These are phyloP conservation scores for Saccharomyces paradoxus DNA, from an alignment of 805 yeast genomes.

Conservation along the genomic window DNA sequence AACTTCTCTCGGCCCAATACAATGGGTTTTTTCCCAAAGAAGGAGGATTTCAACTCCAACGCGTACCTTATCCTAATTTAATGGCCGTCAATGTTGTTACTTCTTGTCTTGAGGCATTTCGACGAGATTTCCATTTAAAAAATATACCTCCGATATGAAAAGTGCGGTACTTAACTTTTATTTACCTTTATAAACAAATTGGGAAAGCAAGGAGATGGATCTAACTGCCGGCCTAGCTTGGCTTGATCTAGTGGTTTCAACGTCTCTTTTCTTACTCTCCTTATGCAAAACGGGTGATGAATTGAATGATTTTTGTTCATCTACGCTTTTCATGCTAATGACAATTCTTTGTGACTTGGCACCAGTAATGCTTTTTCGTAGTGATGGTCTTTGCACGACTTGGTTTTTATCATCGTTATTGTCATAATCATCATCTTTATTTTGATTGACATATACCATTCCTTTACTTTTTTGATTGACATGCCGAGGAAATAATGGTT, in stretches of 20 bases:
- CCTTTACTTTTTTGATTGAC: background rate
- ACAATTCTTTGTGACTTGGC: background rate
- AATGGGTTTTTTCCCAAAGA: background rate
- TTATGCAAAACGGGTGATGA: background rate
- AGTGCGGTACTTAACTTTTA: background rate
- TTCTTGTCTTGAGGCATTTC: background rate
- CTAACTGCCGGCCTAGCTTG: constrained; percentile 10
- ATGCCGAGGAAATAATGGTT: background rate
- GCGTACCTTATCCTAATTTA: background rate
- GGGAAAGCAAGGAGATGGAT: constrained; percentile 16
- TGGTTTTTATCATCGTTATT: background rate
- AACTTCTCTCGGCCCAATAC: background rate
- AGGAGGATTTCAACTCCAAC: background rate
- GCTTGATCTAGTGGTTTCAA: background rate
- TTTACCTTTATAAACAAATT: constrained; percentile 15
- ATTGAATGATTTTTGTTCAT: background rate
- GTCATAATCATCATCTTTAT: background rate
- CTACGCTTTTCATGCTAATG: background rate
- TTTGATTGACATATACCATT: background rate
- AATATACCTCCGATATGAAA: background rate
- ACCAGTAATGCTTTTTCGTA: background rate
- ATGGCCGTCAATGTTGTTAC: background rate
- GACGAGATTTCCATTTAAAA: background rate
- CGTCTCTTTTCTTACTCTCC: background rate
- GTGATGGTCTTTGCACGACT: background rate